Conservation (phyloP, 1,284 basidiomycete genomes). For the Ganoderma multipileum region DNA sequence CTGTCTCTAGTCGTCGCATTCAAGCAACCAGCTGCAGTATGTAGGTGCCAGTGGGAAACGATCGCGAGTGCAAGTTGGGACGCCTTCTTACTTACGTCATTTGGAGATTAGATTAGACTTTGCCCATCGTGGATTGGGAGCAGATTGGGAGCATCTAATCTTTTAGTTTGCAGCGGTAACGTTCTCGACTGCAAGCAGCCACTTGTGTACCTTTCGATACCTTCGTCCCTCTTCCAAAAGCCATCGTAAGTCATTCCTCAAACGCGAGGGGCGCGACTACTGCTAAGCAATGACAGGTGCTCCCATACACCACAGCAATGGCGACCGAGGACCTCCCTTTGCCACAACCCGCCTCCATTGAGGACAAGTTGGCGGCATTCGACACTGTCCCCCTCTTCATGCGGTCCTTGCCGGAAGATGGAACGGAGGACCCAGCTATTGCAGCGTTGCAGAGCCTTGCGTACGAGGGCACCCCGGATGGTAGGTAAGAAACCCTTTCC, state of each 20-base stretch:
- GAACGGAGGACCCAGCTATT: slow-evolving; percentile 68
- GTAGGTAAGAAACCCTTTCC: slow-evolving; percentile 56
- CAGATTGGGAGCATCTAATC: no score
- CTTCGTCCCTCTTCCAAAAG: neutral
- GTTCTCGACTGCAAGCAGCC: neutral
- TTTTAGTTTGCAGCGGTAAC: neutral
- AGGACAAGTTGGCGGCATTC: slow-evolving; percentile 56
- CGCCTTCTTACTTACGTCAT: slow-evolving; percentile 5
- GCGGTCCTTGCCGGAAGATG: slow-evolving; percentile 82
- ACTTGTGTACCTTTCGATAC: neutral
- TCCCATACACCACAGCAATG: slow-evolving; percentile 9
- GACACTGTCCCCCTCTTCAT: slow-evolving; percentile 89
- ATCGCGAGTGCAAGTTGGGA: no score
- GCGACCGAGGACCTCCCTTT: slow-evolving; percentile 16
- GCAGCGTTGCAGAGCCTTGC: slow-evolving; percentile 88
- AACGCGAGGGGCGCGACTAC: no score
- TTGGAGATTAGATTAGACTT: slow-evolving; percentile 7
- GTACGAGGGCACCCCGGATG: slow-evolving; percentile 92
- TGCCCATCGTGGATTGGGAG: neutral
- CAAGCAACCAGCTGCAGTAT: no score
- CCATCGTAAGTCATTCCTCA: neutral
- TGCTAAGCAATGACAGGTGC: neutral
- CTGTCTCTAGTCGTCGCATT: no score
- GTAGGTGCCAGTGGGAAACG: neutral
- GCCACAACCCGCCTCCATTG: slow-evolving; percentile 47